Conservation (phyloP, 768 basidiomycete species). For the Kondoa subrosea region DNA sequence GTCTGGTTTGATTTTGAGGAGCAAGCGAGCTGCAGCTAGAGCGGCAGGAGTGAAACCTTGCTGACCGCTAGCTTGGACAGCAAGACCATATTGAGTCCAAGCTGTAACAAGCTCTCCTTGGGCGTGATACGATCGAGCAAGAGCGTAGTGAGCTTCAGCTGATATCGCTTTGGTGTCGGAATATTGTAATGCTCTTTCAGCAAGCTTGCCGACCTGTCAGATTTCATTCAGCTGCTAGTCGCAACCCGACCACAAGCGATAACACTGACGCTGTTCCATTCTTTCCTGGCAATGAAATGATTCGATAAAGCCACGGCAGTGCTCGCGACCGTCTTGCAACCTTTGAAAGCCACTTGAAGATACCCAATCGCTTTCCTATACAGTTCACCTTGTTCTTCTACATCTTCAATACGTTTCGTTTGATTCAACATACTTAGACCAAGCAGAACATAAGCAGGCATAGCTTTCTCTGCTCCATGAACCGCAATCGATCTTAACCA, state of each 20-base stretch:
- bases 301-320: slow-evolving; percentile 72
- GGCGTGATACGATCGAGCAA: slow-evolving; percentile 63
- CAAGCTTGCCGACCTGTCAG: slow-evolving; percentile 47
- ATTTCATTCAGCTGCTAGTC: not conserved
- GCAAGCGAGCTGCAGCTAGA: slow-evolving; percentile 72
- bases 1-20: slow-evolving; percentile 54
- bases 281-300: slow-evolving; percentile 49
- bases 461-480: slow-evolving; percentile 36
- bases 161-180: slow-evolving; percentile 71
- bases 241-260: not conserved
- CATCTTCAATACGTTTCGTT: slow-evolving; percentile 46
- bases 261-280: slow-evolving; percentile 42
- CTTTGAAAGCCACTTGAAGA: slow-evolving; percentile 53
- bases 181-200: slow-evolving; percentile 83
- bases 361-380: slow-evolving; percentile 52
- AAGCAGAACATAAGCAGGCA: slow-evolving; percentile 62
- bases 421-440: slow-evolving; percentile 74
- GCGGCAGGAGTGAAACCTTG: slow-evolving; percentile 55
- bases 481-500: slow-evolving; percentile 61
- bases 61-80: slow-evolving; percentile 28
- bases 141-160: slow-evolving; percentile 68
- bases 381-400: slow-evolving; percentile 41
- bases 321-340: slow-evolving; percentile 53
- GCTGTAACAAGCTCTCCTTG: slow-evolving; percentile 39
- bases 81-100: slow-evolving; percentile 48